Evolutionary conservation across 2,329 filamentous ascomycete species (phyloP).

Genomic region (Ascochyta rabiei): DNA sequence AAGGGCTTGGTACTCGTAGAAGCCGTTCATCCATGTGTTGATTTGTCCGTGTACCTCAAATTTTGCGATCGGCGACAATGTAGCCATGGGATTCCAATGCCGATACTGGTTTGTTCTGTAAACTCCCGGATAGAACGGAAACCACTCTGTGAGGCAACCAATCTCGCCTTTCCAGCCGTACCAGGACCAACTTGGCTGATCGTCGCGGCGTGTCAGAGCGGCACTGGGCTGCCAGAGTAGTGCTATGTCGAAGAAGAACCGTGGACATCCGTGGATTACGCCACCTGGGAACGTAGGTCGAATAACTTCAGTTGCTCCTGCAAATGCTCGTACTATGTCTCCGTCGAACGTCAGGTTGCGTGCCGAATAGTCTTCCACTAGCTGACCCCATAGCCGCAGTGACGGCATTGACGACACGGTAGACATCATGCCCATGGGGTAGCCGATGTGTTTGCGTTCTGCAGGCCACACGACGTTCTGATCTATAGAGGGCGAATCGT

Average conservation of each 20-base stretch:
- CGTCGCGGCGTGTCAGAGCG: neutral
- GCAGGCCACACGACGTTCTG: neutral
- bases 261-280: neutral
- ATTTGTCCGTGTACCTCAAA: neutral
- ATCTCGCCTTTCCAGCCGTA: neutral
- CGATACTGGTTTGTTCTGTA: neutral
- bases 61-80: neutral
- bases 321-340: neutral
- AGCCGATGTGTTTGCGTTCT: neutral
- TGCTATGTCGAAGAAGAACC: neutral
- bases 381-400: neutral
- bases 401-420: neutral
- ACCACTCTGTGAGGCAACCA: neutral
- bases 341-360: neutral
- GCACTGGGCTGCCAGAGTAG: neutral
- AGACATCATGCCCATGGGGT: constrained; percentile 1
- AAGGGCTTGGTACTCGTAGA: neutral
- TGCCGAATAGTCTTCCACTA: neutral
- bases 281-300: neutral
- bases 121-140: neutral
- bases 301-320: neutral
- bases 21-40: neutral
- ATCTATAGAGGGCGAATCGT: neutral
- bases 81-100: neutral
- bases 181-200: constrained; percentile 3